Evolutionary conservation across 495 filamentous ascomycete species (phyloP), one percentile per base, ranked within the genome.

Genomic region (Penicillium paxilli): DNA sequence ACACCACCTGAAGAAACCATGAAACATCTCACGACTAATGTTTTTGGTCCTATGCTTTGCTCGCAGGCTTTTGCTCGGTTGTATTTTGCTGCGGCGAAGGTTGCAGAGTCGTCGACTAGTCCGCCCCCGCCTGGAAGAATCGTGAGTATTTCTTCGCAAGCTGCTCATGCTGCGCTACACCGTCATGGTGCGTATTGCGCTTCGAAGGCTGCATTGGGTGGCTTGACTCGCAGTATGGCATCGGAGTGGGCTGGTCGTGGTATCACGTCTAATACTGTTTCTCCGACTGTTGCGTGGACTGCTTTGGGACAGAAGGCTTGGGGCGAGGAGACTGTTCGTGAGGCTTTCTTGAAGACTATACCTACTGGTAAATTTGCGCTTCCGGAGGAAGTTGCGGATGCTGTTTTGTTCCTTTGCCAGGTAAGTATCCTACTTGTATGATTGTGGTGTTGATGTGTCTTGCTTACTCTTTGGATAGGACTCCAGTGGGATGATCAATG

Each of bases 211-310:
- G 78, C 68, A 0, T 51, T 79, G 19, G 41, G 78, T 14, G 78
- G 78, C 0, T 46, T 82, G 23, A 79, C 72, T 38, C 72, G 77
- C 10, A 69, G 69, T 49, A 80, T 81, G 79, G 76, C 78, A 6
- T 72, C 69, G 9, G 72, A 75, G 48, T 75, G 71, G 72, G 72
- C 51, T 20, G 52, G 58, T 3, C 52, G 61, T 2, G 72, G 71
- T 0, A 74, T 74, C 5, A 74, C 72, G 1, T 50, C 69, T 2
- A 74, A 74, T 40, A 64, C 60, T 5, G 72, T 74, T 1, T 74
- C 69, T 28, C 72, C 72, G 5, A 75, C 72, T 40, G 70, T 75
- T 25, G 67, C 71, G 14, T 75, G 72, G 72, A 75, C 72, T 40
- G 68, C 57, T 9, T 51, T 75, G 10, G 72, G 70, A 14, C 51